Evolutionary conservation across 352 stramenopile genomes (phyloP), one percentile per base, ranked within the genome.

Genomic region (Phytopythium aichiense): DNA sequence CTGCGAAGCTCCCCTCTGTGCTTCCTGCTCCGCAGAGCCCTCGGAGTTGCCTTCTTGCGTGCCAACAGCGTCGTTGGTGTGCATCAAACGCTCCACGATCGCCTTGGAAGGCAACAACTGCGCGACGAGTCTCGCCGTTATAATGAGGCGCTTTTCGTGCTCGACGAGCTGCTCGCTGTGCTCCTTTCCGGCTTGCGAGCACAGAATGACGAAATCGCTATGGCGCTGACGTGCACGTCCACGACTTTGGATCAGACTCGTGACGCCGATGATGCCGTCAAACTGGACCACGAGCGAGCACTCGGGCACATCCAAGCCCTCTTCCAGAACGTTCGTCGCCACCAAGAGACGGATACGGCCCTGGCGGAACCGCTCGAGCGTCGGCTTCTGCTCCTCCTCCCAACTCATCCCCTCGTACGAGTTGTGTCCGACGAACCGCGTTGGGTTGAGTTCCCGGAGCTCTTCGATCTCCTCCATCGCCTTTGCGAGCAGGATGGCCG

Each of bases 231-330:
- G 79, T 22, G 80, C 82, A 40, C 84, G 77, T 4, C 84, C 84
- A 28, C 84, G 77, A 64, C 84, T 93, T 63, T 93, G 84, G 35
- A 93, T 89, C 20, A 93, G 67, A 57, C 80, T 91, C 16, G 82
- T 93, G 33, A 93, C 69, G 8, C 80, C 73, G 42, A 76, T 61
- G 3, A 93, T 72, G 20, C 84, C 82, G 43, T 93, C 82, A 55
- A 93, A 93, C 45, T 81, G 76, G 61, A 93, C 85, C 4, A 93
- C 84, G 0, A 93, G 64, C 7, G 82, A 93, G 31, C 84, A 93
- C 64, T 91, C 76, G 0, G 82, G 84, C 0, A 93, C 79, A 50
- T 93, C 84, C 22, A 93, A 65, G 1, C 82, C 84, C 76, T 91
- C 84, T 64, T 93, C 84, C 8, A 93, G 67, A 4, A 93, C 84